Percentiles rank a stretch among this genome's conserved stretches.
These are phyloP conservation scores for Monilinia laxa DNA, from an alignment of 2,329 filamentous ascomycete species.

Conservation along the genomic window DNA sequence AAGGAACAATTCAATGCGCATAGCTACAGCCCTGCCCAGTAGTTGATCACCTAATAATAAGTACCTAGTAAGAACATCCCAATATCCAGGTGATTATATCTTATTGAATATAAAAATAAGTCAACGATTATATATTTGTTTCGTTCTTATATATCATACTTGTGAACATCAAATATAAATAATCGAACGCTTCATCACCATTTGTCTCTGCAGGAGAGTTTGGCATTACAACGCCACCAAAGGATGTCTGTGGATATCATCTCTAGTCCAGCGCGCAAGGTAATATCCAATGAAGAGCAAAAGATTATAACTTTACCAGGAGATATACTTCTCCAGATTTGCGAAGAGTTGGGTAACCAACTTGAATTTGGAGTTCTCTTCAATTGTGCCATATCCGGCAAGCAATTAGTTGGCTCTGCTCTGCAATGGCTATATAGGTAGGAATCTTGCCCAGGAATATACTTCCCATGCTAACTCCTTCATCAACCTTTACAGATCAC, in stretches of 20 bases:
- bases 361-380: constrained; percentile 61
- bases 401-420: constrained; percentile 56
- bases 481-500: constrained; percentile 44
- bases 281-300: background rate
- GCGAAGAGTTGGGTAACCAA: constrained; percentile 55
- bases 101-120: background rate
- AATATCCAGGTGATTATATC: background rate
- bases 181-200: background rate
- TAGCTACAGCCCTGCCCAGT: no score
- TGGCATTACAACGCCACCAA: background rate
- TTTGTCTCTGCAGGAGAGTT: background rate
- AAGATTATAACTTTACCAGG: constrained; percentile 36
- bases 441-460: background rate
- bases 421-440: constrained; percentile 64
- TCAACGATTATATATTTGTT: background rate
- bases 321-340: constrained; percentile 62
- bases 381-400: constrained; percentile 56
- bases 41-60: no score
- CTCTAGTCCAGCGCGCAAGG: background rate
- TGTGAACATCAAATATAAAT: background rate
- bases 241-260: constrained; percentile 17
- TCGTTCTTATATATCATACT: background rate
- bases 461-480: constrained; percentile 7
- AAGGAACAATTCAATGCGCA: no score
- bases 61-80: background rate